Base-by-base conservation (phyloP, 2,329 filamentous ascomycete species). In the Periconia sp. region DNA sequence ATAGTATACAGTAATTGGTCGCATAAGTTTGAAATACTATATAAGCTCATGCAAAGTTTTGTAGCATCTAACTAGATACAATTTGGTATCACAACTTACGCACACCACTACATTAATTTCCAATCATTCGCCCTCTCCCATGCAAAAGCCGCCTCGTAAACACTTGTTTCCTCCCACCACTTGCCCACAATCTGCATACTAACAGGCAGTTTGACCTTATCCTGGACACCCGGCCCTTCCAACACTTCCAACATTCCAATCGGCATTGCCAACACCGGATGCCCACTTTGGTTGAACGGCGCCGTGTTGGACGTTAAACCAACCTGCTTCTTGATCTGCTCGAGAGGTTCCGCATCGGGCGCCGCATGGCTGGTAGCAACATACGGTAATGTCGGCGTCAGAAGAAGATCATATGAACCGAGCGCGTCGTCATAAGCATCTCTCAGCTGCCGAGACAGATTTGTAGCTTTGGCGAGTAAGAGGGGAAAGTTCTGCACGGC, bases 221-320 rank as follows among this genome's bases (percentile, higher is more conserved):
- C 54, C 3, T 56, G 56, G 1, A 59, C 59, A 6, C 65, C 58
- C 1, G 68, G 67, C 2, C 77, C 74, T 47, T 80, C 74, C 14
- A 62, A 55, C 1, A 77, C 73, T 2, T 72, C 70, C 2, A 77
- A 68, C 59, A 79, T 76, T 0, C 82, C 82, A 33, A 81, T 71
- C 0, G 82, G 82, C 44, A 85, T 68, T 0, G 78, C 76, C 57
- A 85, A 62, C 0, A 81, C 83, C 0, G 83, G 82, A 57, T 85
- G 82, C 0, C 82, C 82, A 0, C 81, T 84, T 2, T 80, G 74
- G 59, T 85, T 82, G 65, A 85, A 85, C 2, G 79, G 74, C 10
- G 79, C 79, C 5, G 83, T 86, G 57, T 86, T 85, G 15, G 74
- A 76, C 0, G 80, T 83, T 53, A 83, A 62, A 0, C 83, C 83